phyloP scores from a whole-genome alignment of 352 stramenopile genomes.

The Pythium guiyangense region DNA sequence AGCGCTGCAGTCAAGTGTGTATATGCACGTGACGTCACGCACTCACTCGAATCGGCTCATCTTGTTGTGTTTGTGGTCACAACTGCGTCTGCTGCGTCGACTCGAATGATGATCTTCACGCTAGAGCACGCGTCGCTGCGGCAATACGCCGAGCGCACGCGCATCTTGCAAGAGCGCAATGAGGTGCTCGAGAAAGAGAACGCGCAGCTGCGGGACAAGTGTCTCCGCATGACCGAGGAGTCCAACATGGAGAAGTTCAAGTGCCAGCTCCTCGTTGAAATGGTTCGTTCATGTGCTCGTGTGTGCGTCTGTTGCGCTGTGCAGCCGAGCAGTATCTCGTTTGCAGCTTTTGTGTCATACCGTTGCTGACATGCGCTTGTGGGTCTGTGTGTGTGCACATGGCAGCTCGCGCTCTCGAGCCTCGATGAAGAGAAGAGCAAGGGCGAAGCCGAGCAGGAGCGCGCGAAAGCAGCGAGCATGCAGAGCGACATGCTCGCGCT shows the following conservation, averaged over 20 bases:
- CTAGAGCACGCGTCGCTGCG: constrained; percentile 58
- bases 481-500: constrained; percentile 62
- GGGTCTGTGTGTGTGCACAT: not conserved
- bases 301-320: not conserved
- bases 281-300: constrained; percentile 34
- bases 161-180: constrained; percentile 38
- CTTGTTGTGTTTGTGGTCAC: not conserved
- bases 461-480: constrained; percentile 47
- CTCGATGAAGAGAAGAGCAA: constrained; percentile 75
- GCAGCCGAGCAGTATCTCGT: not conserved
- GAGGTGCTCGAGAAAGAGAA: constrained; percentile 57
- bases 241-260: constrained; percentile 89
- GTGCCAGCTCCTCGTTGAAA: constrained; percentile 82
- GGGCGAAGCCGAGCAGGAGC: constrained; percentile 55
- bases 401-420: constrained; percentile 80
- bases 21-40: too few species aligned
- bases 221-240: constrained; percentile 59
- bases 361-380: not conserved
- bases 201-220: constrained; percentile 47
- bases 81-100: too few species aligned
- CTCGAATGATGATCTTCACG: too few species aligned
- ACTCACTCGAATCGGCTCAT: not conserved
- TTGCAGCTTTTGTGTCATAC: not conserved
- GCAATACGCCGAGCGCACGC: constrained; percentile 27
- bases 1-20: not conserved